Percentiles rank a stretch among this genome's conserved stretches.
phyloP scores from a whole-genome alignment of 495 filamentous ascomycete species.

The Parmelia sp. region DNA sequence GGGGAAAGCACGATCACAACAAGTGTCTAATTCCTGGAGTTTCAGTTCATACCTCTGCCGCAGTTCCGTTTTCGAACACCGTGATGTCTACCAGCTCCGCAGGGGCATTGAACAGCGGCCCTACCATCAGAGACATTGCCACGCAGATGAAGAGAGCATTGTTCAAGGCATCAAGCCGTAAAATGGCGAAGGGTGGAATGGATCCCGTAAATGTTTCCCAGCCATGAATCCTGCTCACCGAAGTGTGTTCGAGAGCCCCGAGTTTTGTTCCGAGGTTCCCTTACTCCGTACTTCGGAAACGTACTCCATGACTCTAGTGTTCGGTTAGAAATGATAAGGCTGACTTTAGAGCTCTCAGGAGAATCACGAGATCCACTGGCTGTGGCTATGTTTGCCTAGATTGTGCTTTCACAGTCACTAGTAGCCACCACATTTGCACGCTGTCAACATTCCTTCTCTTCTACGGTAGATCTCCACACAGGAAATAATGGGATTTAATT shows the following conservation, averaged over 20 bases:
- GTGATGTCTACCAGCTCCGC: not conserved
- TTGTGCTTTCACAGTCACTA: not conserved
- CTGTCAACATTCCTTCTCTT: not conserved
- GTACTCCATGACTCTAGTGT: not conserved
- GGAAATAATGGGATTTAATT: not conserved
- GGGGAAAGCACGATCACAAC: not conserved
- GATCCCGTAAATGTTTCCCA: not conserved
- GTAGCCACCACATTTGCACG: not conserved
- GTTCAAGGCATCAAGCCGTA: not conserved
- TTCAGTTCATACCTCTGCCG: not conserved
- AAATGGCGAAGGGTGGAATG: slow-evolving; percentile 1
- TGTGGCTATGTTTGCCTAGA: not conserved
- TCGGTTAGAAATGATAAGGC: not conserved
- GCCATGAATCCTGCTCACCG: not conserved
- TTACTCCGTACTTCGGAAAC: not conserved
- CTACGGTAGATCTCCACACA: not conserved
- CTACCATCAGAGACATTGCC: not conserved
- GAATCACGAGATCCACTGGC: slow-evolving; percentile 26
- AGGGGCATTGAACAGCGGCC: not conserved
- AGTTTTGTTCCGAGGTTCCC: too few relatives aligned
- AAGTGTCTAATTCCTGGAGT: not conserved
- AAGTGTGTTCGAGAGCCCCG: not conserved
- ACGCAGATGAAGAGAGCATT: slow-evolving; percentile 2
- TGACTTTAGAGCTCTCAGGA: slow-evolving; percentile 25
- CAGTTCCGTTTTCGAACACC: not conserved